Percentiles rank a stretch among this genome's conserved stretches.
These are phyloP conservation scores for Parachaetomium inaequale DNA, from an alignment of 495 filamentous ascomycete species.

Conservation along the genomic window DNA sequence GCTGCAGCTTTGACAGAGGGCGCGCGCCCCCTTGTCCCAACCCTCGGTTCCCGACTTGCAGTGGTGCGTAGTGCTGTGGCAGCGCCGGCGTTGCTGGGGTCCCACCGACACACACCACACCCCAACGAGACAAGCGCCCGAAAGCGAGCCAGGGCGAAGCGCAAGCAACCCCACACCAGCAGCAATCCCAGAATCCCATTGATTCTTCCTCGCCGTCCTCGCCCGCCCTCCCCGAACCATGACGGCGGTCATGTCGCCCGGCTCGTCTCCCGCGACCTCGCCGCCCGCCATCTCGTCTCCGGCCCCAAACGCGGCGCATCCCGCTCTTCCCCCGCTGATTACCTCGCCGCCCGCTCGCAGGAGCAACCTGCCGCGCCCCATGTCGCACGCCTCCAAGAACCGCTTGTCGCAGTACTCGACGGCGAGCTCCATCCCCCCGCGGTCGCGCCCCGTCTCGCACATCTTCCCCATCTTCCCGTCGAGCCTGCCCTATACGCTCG, in stretches of 20 bases:
- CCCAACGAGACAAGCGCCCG: not conserved
- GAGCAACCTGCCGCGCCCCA: conserved; percentile 59
- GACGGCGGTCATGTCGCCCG: conserved; percentile 58
- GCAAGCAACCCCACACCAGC: conserved; percentile 13
- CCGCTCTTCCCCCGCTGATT: conserved; percentile 60
- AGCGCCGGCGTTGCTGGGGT: conserved; percentile 6
- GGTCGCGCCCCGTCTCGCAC: conserved; percentile 73
- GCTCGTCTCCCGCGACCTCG: conserved; percentile 52
- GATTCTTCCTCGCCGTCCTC: conserved; percentile 10
- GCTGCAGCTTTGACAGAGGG: not conserved
- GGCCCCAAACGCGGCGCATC: conserved; percentile 51
- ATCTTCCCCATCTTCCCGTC: conserved; percentile 82
- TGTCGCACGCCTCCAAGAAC: conserved; percentile 67
- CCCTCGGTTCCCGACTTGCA: conserved; percentile 10
- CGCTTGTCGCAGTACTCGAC: conserved; percentile 62
- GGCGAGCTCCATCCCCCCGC: conserved; percentile 64
- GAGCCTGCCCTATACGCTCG: conserved; percentile 79
- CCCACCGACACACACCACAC: not conserved
- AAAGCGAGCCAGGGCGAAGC: conserved; percentile 5
- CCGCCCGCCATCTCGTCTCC: conserved; percentile 47
- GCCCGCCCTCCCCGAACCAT: conserved; percentile 31
- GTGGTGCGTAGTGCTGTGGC: not conserved
- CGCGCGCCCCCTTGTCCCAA: not conserved
- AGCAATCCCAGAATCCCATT: conserved; percentile 2
- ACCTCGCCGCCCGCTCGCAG: conserved; percentile 56